A percentile compares a stretch with the other conserved stretches of the same genome.
phyloP scores from a whole-genome alignment of 768 basidiomycete genomes.

The Tylopilus felleus region DNA sequence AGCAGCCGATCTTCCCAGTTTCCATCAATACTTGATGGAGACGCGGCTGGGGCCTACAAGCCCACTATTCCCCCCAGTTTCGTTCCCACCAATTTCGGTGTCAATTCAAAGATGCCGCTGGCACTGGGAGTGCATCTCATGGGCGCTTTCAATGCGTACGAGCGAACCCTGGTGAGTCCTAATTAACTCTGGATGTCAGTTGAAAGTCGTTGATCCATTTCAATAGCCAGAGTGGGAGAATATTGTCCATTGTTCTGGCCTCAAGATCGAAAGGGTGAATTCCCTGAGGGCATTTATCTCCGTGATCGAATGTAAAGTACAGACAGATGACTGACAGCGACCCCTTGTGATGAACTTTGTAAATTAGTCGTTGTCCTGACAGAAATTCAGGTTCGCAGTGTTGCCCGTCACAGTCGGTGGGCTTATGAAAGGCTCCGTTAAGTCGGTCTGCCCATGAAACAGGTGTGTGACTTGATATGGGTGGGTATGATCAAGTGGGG shows the following conservation, averaged over 20 bases:
- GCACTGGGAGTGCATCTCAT: background rate
- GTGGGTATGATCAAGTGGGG: no score
- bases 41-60: background rate
- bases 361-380: background rate
- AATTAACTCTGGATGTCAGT: background rate
- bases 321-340: background rate
- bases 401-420: no score
- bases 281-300: background rate
- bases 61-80: background rate
- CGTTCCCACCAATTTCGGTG: conserved; percentile 1
- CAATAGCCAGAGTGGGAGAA: background rate
- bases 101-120: conserved; percentile 1
- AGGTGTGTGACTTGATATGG: no score
- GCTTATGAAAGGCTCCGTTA: no score
- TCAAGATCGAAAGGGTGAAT: background rate
- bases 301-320: background rate
- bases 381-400: no score
- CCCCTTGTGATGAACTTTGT: background rate
- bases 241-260: background rate
- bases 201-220: background rate
- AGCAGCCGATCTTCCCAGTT: background rate
- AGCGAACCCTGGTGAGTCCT: background rate
- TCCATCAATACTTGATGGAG: background rate
- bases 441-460: no score
- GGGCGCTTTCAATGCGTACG: background rate